These are phyloP conservation scores for Penicillium crustosum DNA, from an alignment of 2,329 filamentous ascomycete genomes.

Conservation along the genomic window DNA sequence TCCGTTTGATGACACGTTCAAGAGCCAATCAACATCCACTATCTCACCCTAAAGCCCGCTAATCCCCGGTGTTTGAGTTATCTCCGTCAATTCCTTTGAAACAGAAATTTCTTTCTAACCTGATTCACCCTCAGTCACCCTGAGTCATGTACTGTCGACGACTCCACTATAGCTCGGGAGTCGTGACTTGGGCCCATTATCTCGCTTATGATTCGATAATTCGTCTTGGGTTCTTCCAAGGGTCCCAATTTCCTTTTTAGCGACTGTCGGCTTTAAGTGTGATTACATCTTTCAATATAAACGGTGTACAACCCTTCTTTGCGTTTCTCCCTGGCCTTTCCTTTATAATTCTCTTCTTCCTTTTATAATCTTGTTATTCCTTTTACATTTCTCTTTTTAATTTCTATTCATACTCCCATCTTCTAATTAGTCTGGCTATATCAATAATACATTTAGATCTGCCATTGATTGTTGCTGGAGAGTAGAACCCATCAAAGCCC, in stretches of 20 bases:
- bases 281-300: neutral
- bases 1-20: neutral
- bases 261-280: slow-evolving; percentile 1
- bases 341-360: neutral
- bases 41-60: neutral
- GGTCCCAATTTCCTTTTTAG: neutral
- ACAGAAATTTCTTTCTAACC: neutral
- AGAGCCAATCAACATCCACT: neutral
- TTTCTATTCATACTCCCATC: neutral
- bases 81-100: slow-evolving; percentile 10
- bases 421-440: slow-evolving; percentile 9
- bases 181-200: neutral
- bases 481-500: slow-evolving; percentile 5
- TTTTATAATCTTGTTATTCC: neutral
- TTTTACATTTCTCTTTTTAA: neutral
- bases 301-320: neutral
- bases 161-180: slow-evolving; percentile 18
- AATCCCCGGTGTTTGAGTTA: neutral
- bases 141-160: slow-evolving; percentile 18
- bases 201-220: neutral
- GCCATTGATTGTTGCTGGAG: slow-evolving; percentile 9
- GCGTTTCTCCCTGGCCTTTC: neutral
- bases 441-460: slow-evolving; percentile 12
- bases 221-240: neutral
- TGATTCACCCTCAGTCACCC: slow-evolving; percentile 22